These are phyloP conservation scores for Coemansia nantahalensis DNA, from an alignment of 192 early-diverging fungal genomes.

Conservation along the genomic window DNA sequence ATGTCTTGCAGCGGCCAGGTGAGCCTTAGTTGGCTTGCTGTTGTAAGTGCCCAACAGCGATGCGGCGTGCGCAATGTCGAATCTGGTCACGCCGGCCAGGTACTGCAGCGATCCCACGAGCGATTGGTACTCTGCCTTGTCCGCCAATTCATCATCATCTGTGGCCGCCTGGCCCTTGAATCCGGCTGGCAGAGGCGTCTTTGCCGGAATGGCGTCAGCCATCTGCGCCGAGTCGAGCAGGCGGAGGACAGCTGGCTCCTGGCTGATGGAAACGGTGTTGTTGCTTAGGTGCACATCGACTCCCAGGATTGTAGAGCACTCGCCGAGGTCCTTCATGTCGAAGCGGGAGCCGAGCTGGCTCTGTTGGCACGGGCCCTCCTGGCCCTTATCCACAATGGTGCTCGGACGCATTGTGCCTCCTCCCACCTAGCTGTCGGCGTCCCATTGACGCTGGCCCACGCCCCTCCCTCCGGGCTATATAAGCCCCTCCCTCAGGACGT, in stretches of 20 bases:
- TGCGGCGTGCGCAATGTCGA: slow-evolving; percentile 8
- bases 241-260: not conserved
- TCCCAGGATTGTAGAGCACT: slow-evolving; percentile 1
- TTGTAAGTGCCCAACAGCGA: slow-evolving; percentile 10
- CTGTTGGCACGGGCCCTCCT: no score
- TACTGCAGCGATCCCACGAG: slow-evolving; percentile 11
- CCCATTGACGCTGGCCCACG: no score
- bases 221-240: slow-evolving; percentile 1
- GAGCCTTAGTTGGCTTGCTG: not conserved
- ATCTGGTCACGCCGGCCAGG: not conserved
- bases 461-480: no score
- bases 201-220: slow-evolving; percentile 1
- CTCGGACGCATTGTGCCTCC: not conserved
- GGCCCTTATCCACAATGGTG: not conserved
- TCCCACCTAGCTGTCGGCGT: no score
- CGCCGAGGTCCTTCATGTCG: slow-evolving; percentile 5
- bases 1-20: slow-evolving; percentile 7
- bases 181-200: not conserved
- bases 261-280: not conserved
- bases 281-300: not conserved
- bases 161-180: not conserved
- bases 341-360: not conserved
- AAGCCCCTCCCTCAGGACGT: no score
- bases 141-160: slow-evolving; percentile 3
- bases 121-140: slow-evolving; percentile 2